Base-by-base conservation (phyloP, 139 green algal species). In the Auxenochlorella pyrenoidosa region DNA sequence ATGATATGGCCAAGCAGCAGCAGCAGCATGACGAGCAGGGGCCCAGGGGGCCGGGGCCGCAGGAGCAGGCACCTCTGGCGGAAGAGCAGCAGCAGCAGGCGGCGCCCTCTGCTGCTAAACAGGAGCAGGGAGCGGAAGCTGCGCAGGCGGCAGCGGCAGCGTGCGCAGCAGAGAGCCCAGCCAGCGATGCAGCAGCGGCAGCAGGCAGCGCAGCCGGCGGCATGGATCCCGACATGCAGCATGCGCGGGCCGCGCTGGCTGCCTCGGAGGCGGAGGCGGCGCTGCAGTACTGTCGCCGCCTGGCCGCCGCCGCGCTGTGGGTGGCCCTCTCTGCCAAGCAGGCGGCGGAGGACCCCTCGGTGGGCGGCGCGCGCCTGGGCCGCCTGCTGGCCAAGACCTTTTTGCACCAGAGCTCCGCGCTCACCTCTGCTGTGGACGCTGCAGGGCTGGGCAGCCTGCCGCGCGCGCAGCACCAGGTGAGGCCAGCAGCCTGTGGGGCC, bases 351-450 rank as follows among this genome's bases (percentile, higher is more conserved):
- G n/a, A 36, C 34, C n/a, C 44, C 2, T n/a, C 19, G 1, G 36
- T 76, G 41, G 63, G 40, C 6, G 59, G 60, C 15, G 40, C 19
- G 16, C 43, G 59, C 10, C 60, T 85, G 60, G 41, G 34, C 26
- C 80, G 80, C 60, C 28, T 59, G 63, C 63, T 85, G 63, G 80
- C 60, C 60, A 85, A 60, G 40, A 28, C 63, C 28, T 63, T 85
- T 18, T n/a, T 80, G 73, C 73, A 80, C 21, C 73, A 59, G 73
- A 44, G 40, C 26, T 34, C 73, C 19, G 73, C 73, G 10, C 40
- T 40, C 5, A 80, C 40, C 73, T 63, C 54, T 22, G 54, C 54
- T 63, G 54, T 63, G 54, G 54, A 24, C 22, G 34, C 70, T 36
- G 70, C 72, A 21, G 15, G 26, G 72, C 38, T 54, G 72, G 40